Evolutionary conservation across 352 stramenopile genomes (phyloP), one percentile per base, ranked within the genome.

Genomic region (Phytophthora sp.): DNA sequence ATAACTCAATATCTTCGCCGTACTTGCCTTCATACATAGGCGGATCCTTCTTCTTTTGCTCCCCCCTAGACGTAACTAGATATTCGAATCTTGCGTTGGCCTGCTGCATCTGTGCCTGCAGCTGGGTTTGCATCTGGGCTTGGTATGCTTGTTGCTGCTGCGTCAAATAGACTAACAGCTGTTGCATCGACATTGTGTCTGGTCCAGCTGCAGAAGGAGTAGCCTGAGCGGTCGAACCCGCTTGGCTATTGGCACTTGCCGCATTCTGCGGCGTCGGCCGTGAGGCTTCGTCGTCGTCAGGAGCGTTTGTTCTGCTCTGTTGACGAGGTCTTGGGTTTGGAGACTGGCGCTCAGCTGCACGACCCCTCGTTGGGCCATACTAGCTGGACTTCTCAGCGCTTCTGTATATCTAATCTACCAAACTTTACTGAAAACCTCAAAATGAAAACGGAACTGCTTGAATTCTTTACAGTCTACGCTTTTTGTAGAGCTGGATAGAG

Each of bases 21-120:
- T 39, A 57, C 28, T 57, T 49, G 4, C 49, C 49, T 35, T 57
- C 49, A 41, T 30, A 39, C 18, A 13, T 57, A 13, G 50, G 35
- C 15, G 50, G 23, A 57, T 57, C 50, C 50, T 57, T 57, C 44
- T 52, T 52, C 18, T 13, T 17, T 18, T 20, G n/a, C 9, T 52
- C 44, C 11, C 44, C 44, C 26, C 26, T 10, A 0, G 44, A 39
- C 5, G 44, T 17, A 2, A 52, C 9, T 12, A 52, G 17, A 12
- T 52, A 34, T 5, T 52, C 28, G 21, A 52, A 52, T 20, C 28
- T 17, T 20, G 9, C 17, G 10, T 52, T 52, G 9, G 44, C 44
- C 8, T 52, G 44, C 8, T 41, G 44, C 26, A 39, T 52, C 17
- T 39, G 44, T n/a, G 26, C 26, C 26, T 52, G 44, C 8, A 52